phyloP scores from a whole-genome alignment of 2,329 filamentous ascomycete genomes.

The Seiridium unicorne region DNA sequence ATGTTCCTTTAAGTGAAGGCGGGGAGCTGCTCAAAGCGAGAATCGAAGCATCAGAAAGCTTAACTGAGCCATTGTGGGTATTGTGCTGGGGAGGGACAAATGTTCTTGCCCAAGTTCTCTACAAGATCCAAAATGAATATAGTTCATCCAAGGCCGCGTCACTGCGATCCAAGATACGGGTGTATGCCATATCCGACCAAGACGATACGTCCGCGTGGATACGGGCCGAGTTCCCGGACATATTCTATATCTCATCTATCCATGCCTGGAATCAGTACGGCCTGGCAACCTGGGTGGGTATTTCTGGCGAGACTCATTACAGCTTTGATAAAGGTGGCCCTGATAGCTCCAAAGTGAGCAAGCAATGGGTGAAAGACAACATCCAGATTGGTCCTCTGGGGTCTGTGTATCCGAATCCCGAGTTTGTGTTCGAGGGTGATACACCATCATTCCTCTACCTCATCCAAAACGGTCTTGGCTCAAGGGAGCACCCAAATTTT shows the following conservation, averaged over 20 bases:
- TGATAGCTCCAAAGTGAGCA: slow-evolving; percentile 27
- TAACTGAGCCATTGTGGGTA: slow-evolving; percentile 41
- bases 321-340: slow-evolving; percentile 17
- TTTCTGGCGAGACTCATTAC: slow-evolving; percentile 23
- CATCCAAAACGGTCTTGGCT: slow-evolving; percentile 41
- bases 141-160: slow-evolving; percentile 20
- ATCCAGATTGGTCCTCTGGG: slow-evolving; percentile 41
- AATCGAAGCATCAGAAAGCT: not conserved
- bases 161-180: slow-evolving; percentile 24
- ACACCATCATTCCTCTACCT: slow-evolving; percentile 41
- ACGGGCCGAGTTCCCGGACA: slow-evolving; percentile 40
- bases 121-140: slow-evolving; percentile 29
- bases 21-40: too few relatives aligned
- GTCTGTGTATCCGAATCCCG: slow-evolving; percentile 34
- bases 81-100: slow-evolving; percentile 50
- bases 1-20: not conserved
- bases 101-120: slow-evolving; percentile 44
- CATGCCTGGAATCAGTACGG: slow-evolving; percentile 53
- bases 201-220: slow-evolving; percentile 50
- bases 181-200: slow-evolving; percentile 50
- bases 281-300: slow-evolving; percentile 54
- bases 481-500: slow-evolving; percentile 37
- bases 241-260: slow-evolving; percentile 46
- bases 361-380: slow-evolving; percentile 44
- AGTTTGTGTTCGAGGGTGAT: slow-evolving; percentile 46